Conservation (phyloP, 768 basidiomycete genomes). For the Russula griseocarnosa region DNA sequence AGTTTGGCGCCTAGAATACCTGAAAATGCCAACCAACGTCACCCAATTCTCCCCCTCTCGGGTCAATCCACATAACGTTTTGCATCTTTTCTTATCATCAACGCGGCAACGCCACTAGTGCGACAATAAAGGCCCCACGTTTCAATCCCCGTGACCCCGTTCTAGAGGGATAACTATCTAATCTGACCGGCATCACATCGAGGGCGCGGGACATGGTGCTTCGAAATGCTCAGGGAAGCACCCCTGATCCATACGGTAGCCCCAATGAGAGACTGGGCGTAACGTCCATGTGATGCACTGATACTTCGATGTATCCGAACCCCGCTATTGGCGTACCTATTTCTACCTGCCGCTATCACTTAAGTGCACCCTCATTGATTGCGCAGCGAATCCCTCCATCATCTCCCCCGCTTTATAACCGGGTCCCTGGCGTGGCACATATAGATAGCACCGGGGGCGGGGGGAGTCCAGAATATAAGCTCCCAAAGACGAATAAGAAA, state of each 20-base stretch:
- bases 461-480: neutral
- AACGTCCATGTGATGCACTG: neutral
- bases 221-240: neutral
- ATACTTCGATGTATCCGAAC: neutral
- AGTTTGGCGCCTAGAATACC: conserved; percentile 5
- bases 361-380: neutral
- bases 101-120: conserved; percentile 22
- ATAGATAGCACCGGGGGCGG: too few relatives aligned
- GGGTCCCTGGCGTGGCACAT: neutral
- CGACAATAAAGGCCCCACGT: neutral
- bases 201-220: neutral
- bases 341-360: neutral
- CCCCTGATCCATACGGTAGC: neutral
- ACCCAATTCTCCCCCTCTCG: neutral
- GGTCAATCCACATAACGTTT: neutral
- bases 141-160: conserved; percentile 5
- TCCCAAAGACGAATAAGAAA: neutral
- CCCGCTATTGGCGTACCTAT: neutral
- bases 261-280: neutral
- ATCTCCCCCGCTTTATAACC: neutral
- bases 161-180: neutral
- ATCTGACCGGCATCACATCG: conserved; percentile 16
- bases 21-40: too few relatives aligned
- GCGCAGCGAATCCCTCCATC: neutral
- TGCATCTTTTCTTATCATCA: neutral